Evolutionary conservation across 257 asterid genomes (phyloP), one percentile per base, ranked within the genome.

Genomic region (Knoxia roxburghii): DNA sequence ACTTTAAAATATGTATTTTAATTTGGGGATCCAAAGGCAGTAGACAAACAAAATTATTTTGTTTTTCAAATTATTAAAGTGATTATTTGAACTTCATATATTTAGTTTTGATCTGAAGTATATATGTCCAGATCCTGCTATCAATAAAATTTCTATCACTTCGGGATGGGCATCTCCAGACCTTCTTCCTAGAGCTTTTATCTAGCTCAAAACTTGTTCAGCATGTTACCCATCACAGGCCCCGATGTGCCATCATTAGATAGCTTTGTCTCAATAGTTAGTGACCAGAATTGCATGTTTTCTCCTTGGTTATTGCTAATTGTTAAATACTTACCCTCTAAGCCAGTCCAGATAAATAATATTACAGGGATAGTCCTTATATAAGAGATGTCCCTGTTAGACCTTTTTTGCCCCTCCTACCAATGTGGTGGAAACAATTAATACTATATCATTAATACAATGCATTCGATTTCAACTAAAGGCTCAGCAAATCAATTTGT

Each of bases 341-440:
- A 35, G 23, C 35, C 39, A 30, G 11, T 20, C 18, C 17, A 24
- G 4, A 26, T 37, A 39, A 37, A 7, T 24, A 26, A 24, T 20
- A 35, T 35, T n/a, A 54, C n/a, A 9, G 13, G 60, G 60, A 54
- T 13, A 27, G 26, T 27, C 39, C 37, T 55, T 27, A 24, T 15
- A 4, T 55, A 27, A 21, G 9, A 40, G 4, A 29, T 62, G 3
- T 27, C 53, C 54, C 46, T 27, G 9, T 29, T 45, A 18, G 27
- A 26, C 39, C 26, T 27, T 39, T 55, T 27, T 55, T n/a, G 37
- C 61, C 37, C 39, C 61, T 55, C 61, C 61, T 55, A 55, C 39
- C 17, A 55, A 27, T 41, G 0, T 21, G 8, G 23, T 29, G 11
- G 24, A n/a, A 21, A 12, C 6, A 3, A 61, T 39, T 3, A 61